Conservation (phyloP, 495 filamentous ascomycete species). For the Tuber indicum region DNA sequence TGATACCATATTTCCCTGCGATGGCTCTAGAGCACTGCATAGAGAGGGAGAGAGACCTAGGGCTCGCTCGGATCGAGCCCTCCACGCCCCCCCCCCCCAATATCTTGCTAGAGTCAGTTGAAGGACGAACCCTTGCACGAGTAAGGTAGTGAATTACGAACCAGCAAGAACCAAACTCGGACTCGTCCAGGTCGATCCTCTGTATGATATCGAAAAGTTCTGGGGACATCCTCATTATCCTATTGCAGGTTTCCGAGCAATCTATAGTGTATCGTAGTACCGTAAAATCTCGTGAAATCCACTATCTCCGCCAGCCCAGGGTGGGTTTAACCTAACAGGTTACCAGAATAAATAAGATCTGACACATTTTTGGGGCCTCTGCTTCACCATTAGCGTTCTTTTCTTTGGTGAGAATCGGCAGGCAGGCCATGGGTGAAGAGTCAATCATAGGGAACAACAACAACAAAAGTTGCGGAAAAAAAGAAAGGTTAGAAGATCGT, state of each 20-base stretch:
- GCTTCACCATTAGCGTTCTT: too few relatives aligned
- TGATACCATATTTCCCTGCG: slow-evolving; percentile 47
- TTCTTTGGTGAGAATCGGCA: too few relatives aligned
- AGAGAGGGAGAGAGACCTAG: too few relatives aligned
- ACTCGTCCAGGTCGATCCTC: slow-evolving; percentile 51
- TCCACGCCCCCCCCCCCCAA: slow-evolving; percentile 46
- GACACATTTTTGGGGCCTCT: too few relatives aligned
- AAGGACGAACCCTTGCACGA: slow-evolving; percentile 60
- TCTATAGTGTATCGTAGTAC: slow-evolving; percentile 48
- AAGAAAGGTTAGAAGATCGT: too few relatives aligned
- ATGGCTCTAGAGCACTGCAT: slow-evolving; percentile 56
- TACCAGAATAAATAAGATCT: too few relatives aligned
- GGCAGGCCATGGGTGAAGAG: too few relatives aligned
- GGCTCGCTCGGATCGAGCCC: slow-evolving; percentile 18
- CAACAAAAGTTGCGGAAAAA: too few relatives aligned
- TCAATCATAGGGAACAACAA: too few relatives aligned
- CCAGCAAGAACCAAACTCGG: slow-evolving; percentile 42
- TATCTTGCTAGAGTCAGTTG: slow-evolving; percentile 53
- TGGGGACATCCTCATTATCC: slow-evolving; percentile 53
- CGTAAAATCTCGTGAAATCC: too few relatives aligned
- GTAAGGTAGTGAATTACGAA: slow-evolving; percentile 50
- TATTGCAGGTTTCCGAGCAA: slow-evolving; percentile 53
- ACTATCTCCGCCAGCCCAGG: too few relatives aligned
- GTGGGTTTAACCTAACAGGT: too few relatives aligned
- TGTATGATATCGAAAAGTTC: slow-evolving; percentile 51